Evolutionary conservation across 2,329 filamentous ascomycete species (phyloP), one percentile per base, ranked within the genome.

Genomic region (Beauveria bassiana): DNA sequence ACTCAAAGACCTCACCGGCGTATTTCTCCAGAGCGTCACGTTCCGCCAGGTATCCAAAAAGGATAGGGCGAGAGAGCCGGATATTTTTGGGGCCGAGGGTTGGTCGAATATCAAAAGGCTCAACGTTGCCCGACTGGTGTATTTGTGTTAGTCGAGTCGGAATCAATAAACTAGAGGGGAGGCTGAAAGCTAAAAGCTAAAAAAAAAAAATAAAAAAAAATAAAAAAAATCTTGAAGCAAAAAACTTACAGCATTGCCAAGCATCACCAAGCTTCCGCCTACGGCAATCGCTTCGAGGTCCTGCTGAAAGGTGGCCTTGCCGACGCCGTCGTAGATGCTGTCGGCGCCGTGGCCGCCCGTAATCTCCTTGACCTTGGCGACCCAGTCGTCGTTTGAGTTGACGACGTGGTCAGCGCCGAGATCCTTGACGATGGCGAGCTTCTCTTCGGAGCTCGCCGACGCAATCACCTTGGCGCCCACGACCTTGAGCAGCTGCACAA

Each of bases 291-390:
- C 83, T 65, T 92, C 85, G 65, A 96, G 72, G 68, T 87, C 88
- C 22, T 84, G 80, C 67, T 96, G 90, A 75, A 95, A 96, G 0
- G 93, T 96, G 54, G 82, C 81, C 77, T 91, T 91, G 14, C 92
- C 93, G 3, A 96, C 90, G 6, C 90, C 89, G 71, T 96, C 92
- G 71, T 91, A 96, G 31, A 96, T 88, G 10, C 87, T 91, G 65
- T 85, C 83, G 2, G 88, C 86, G 8, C 93, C 93, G 63, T 85
- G 77, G 0, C 88, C 88, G 2, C 79, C 83, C 0, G 91, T 96
- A 54, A 90, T 85, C 70, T 89, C 81, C 68, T 81, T 78, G 6
- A 91, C 86, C 70, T 82, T 79, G 43, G 72, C 74, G 61, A 82
- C 82, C 26, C 88, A 77, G 51, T 61, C 59, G 64, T 82, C 79